These are phyloP conservation scores for Scytalidium sp. DNA, from an alignment of 2,329 filamentous ascomycete genomes.

Conservation along the genomic window DNA sequence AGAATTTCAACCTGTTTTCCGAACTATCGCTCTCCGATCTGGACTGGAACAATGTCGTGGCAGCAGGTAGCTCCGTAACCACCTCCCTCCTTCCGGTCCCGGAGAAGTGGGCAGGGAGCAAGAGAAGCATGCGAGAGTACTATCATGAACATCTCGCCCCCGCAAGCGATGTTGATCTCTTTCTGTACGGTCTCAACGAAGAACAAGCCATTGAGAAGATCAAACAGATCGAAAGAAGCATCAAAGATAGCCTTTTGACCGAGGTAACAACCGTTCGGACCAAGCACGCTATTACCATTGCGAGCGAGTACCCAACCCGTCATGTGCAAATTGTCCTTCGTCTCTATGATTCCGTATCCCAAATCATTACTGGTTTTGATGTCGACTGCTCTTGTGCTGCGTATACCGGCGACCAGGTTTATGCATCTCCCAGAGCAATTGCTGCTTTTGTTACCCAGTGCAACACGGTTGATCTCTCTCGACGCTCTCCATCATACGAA, in stretches of 20 bases:
- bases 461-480: constrained; percentile 75
- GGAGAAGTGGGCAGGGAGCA: constrained; percentile 56
- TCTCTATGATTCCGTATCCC: constrained; percentile 78
- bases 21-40: constrained; percentile 73
- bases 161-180: constrained; percentile 83
- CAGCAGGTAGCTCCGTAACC: constrained; percentile 75
- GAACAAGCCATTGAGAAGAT: constrained; percentile 81
- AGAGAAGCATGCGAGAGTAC: constrained; percentile 64
- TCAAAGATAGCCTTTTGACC: constrained; percentile 74
- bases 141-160: constrained; percentile 81
- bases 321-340: constrained; percentile 83
- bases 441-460: constrained; percentile 78
- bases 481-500: constrained; percentile 83
- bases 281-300: constrained; percentile 85
- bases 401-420: constrained; percentile 79
- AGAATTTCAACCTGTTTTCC: constrained; percentile 79
- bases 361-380: constrained; percentile 85
- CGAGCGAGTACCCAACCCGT: constrained; percentile 76
- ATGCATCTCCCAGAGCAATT: constrained; percentile 72
- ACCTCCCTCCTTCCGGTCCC: constrained; percentile 75
- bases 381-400: constrained; percentile 81
- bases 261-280: constrained; percentile 83
- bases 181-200: constrained; percentile 76
- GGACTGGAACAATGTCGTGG: constrained; percentile 81
- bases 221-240: constrained; percentile 71